Conservation (phyloP, 768 basidiomycete genomes). For the Wakefieldia striispora region DNA sequence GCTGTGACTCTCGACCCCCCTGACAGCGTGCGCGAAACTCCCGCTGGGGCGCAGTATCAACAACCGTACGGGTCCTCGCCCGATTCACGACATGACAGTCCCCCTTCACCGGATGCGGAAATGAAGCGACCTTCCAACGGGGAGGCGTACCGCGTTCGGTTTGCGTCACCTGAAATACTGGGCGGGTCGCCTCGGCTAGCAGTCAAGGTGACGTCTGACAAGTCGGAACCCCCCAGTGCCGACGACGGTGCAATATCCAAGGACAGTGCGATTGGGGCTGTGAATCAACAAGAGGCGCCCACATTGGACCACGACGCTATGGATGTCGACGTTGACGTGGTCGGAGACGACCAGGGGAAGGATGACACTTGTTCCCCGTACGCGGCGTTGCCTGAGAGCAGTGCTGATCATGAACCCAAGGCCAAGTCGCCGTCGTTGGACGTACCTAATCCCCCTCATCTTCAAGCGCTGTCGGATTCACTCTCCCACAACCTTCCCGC, state of each 20-base stretch:
- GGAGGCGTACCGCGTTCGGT: constrained; percentile 26
- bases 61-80: constrained; percentile 16
- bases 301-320: constrained; percentile 15
- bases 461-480: neutral
- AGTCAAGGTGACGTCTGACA: neutral
- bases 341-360: constrained; percentile 2
- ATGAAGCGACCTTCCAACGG: constrained; percentile 9
- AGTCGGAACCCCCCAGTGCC: neutral
- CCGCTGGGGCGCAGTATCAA: constrained; percentile 22
- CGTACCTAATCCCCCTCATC: neutral
- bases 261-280: neutral
- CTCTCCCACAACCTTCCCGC: neutral
- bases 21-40: constrained; percentile 21
- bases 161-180: constrained; percentile 32
- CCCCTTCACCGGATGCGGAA: constrained; percentile 5
- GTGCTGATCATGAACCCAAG: neutral
- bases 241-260: neutral
- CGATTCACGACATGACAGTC: constrained; percentile 2
- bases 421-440: neutral
- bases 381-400: neutral
- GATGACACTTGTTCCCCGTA: neutral
- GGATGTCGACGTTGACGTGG: constrained; percentile 18
- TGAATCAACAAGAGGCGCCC: neutral
- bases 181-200: constrained; percentile 11
- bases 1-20: constrained; percentile 5